phyloP scores from a whole-genome alignment of 352 stramenopile genomes.

The Thraustochytrium striatum region DNA sequence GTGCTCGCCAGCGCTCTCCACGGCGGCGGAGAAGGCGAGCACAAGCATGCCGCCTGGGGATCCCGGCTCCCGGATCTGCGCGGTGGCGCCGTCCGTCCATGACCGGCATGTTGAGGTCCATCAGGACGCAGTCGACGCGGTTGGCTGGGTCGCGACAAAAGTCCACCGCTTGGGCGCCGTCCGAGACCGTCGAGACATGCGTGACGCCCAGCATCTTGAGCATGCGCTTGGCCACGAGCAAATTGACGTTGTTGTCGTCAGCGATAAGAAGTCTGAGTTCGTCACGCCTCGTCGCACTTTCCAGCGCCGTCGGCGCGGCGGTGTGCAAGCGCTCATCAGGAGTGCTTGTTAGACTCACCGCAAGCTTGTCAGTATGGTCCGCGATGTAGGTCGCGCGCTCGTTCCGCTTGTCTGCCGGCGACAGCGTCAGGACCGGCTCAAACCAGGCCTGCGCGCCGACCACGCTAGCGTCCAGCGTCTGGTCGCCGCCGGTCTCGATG shows the following conservation, averaged over 20 bases:
- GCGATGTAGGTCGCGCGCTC: no score
- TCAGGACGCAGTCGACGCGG: constrained; percentile 30
- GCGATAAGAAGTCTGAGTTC: not conserved
- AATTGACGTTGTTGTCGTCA: constrained; percentile 38
- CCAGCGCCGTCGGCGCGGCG: no score
- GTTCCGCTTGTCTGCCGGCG: no score
- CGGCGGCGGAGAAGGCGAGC: constrained; percentile 52
- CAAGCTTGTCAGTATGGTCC: no score
- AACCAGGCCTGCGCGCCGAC: no score
- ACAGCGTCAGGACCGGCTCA: no score
- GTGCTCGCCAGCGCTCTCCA: no score
- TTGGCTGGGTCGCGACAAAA: not conserved
- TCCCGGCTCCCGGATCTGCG: constrained; percentile 37
- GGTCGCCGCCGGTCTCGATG: no score
- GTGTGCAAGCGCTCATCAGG: no score
- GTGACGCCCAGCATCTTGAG: constrained; percentile 20
- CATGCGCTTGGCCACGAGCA: constrained; percentile 29
- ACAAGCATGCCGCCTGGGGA: constrained; percentile 30
- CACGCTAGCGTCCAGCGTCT: no score
- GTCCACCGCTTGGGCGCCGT: constrained; percentile 8
- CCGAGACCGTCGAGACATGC: not conserved
- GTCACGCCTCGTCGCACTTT: no score
- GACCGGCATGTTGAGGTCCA: constrained; percentile 35
- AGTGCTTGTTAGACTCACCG: no score
- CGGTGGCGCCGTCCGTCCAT: constrained; percentile 15